These are phyloP conservation scores for Lotus japonicus DNA, from an alignment of 306 rosid genomes.

Conservation along the genomic window DNA sequence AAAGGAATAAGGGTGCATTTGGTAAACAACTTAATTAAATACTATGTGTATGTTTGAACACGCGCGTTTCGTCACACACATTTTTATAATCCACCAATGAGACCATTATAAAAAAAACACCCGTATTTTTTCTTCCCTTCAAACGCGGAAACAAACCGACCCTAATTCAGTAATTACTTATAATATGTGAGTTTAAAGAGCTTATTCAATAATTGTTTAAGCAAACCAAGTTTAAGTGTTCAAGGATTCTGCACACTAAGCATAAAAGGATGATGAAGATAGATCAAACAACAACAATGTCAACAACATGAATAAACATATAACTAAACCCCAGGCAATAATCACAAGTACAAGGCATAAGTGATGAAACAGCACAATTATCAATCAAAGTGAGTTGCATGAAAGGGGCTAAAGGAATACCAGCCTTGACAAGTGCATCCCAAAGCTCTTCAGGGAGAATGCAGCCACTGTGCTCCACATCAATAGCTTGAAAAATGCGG, in stretches of 20 bases:
- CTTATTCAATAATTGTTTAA: too few species aligned
- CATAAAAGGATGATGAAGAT: neutral
- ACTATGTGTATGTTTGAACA: too few species aligned
- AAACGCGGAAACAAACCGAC: too few species aligned
- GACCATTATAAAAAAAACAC: too few species aligned
- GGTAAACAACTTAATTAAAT: too few species aligned
- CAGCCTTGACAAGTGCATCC: slow-evolving; percentile 62
- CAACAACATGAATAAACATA: neutral
- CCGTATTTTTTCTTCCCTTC: too few species aligned
- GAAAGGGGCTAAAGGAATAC: slow-evolving; percentile 23
- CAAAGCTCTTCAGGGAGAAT: slow-evolving; percentile 55
- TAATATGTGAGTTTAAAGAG: too few species aligned
- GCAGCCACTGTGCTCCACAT: slow-evolving; percentile 49
- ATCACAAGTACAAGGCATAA: too few species aligned
- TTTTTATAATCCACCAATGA: too few species aligned
- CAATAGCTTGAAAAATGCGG: slow-evolving; percentile 51
- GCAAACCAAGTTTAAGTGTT: too few species aligned
- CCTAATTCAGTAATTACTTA: too few species aligned
- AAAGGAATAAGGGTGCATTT: neutral
- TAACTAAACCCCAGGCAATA: neutral
- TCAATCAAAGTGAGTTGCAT: neutral
- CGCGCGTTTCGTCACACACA: too few species aligned
- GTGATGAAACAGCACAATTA: neutral
- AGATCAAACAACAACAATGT: neutral
- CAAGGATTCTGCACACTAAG: neutral